Evolutionary conservation across 2,329 filamentous ascomycete genomes (phyloP).

Genomic region (Sporothrix dimorphospora): DNA sequence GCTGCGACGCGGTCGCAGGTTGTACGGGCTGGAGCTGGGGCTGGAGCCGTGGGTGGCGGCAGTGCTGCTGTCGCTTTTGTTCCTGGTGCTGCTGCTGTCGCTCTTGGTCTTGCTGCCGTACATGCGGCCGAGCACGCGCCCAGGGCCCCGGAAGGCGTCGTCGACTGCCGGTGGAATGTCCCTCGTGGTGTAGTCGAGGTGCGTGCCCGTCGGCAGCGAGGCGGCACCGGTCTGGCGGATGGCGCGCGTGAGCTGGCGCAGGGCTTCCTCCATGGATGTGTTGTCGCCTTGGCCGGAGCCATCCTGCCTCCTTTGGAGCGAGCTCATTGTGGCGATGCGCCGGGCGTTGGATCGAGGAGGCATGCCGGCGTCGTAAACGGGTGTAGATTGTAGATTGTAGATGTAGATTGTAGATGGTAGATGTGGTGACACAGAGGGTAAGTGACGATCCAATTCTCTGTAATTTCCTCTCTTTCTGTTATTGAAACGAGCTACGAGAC

Average conservation of each 20-base stretch:
- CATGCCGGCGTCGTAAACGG: background rate
- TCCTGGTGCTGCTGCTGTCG: background rate
- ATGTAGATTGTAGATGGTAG: background rate
- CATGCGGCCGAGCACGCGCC: conserved; percentile 8
- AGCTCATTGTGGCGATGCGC: background rate
- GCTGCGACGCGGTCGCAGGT: background rate
- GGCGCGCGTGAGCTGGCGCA: background rate
- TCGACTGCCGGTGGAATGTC: background rate
- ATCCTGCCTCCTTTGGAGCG: background rate
- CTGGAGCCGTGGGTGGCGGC: background rate
- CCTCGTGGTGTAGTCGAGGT: background rate
- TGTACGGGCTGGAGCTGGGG: background rate
- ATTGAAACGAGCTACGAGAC: background rate
- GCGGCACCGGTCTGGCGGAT: background rate
- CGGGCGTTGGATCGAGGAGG: background rate
- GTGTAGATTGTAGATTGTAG: background rate
- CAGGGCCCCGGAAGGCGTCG: background rate
- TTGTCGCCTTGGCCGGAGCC: background rate
- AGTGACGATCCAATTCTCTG: background rate
- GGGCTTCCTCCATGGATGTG: background rate
- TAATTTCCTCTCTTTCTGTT: background rate
- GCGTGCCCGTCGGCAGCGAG: conserved; percentile 1
- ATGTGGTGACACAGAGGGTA: background rate
- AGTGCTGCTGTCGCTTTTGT: background rate
- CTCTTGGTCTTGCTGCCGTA: background rate